These are phyloP conservation scores for Candida germanica DNA, from an alignment of 805 yeast genomes.

Conservation along the genomic window DNA sequence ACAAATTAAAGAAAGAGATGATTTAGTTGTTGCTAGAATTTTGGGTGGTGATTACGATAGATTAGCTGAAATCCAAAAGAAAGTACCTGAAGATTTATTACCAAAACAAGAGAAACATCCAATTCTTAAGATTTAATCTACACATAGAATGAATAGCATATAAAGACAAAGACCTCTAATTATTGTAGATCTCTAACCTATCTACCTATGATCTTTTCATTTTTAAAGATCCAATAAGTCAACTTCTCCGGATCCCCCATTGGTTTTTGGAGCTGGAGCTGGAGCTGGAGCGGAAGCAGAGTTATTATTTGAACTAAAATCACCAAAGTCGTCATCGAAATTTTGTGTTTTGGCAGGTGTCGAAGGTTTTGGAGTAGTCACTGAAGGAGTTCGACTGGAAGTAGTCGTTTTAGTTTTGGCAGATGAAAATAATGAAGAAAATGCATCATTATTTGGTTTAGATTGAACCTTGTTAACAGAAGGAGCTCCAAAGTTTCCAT, in stretches of 20 bases:
- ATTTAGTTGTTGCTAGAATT: constrained; percentile 74
- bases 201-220: too few relatives aligned
- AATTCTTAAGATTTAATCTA: constrained; percentile 29
- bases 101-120: constrained; percentile 35
- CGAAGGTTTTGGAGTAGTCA: constrained; percentile 14
- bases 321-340: constrained; percentile 28
- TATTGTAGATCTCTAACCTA: too few relatives aligned
- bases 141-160: background rate
- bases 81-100: constrained; percentile 37
- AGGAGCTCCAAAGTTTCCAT: constrained; percentile 19
- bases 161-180: too few relatives aligned
- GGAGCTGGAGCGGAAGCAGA: constrained; percentile 1
- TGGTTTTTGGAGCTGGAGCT: constrained; percentile 10
- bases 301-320: constrained; percentile 23
- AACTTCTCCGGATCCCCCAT: constrained; percentile 35
- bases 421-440: constrained; percentile 63
- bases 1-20: constrained; percentile 67
- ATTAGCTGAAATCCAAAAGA: constrained; percentile 55
- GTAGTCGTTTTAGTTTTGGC: constrained; percentile 50
- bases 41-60: constrained; percentile 82
- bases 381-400: constrained; percentile 16
- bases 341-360: constrained; percentile 4
- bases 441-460: constrained; percentile 56
- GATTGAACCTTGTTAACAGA: constrained; percentile 41
- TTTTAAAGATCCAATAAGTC: constrained; percentile 45